These are phyloP conservation scores for Saccharum spontaneum DNA, from an alignment of 176 grass and related monocot genomes.

Conservation along the genomic window DNA sequence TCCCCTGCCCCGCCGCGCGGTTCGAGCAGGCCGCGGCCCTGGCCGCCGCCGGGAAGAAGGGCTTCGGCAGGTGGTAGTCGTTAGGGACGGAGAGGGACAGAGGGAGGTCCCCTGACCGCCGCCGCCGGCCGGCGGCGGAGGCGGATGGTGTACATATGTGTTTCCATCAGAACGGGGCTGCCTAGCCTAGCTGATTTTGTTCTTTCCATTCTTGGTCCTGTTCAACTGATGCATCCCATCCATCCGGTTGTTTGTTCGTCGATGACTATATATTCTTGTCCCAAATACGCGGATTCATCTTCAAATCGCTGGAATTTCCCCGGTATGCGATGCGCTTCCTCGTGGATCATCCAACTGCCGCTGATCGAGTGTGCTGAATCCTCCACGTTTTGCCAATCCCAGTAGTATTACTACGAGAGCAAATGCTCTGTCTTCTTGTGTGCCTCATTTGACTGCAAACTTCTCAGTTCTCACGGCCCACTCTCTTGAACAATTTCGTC, in stretches of 20 bases:
- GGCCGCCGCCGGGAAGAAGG: constrained; percentile 45
- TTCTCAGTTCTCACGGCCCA: neutral
- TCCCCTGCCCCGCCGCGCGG: constrained; percentile 71
- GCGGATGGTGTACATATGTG: constrained; percentile 42
- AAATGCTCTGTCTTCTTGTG: neutral
- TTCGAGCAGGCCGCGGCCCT: constrained; percentile 73
- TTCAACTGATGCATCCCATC: neutral
- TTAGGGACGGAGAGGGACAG: neutral
- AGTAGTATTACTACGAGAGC: neutral
- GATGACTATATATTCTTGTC: neutral
- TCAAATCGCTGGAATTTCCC: neutral
- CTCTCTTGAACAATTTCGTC: neutral
- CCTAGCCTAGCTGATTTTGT: neutral
- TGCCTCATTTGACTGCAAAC: neutral
- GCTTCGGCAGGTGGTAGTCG: constrained; percentile 37
- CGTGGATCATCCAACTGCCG: neutral
- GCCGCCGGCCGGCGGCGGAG: neutral
- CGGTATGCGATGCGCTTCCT: neutral
- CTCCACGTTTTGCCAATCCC: neutral
- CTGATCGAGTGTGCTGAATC: neutral
- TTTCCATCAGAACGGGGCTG: constrained; percentile 25
- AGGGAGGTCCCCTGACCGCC: neutral
- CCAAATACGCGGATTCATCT: neutral
- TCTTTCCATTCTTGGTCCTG: constrained; percentile 16
- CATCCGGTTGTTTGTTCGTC: neutral